phyloP scores from a whole-genome alignment of 352 stramenopile species.

The Phytophthora sansomeana region DNA sequence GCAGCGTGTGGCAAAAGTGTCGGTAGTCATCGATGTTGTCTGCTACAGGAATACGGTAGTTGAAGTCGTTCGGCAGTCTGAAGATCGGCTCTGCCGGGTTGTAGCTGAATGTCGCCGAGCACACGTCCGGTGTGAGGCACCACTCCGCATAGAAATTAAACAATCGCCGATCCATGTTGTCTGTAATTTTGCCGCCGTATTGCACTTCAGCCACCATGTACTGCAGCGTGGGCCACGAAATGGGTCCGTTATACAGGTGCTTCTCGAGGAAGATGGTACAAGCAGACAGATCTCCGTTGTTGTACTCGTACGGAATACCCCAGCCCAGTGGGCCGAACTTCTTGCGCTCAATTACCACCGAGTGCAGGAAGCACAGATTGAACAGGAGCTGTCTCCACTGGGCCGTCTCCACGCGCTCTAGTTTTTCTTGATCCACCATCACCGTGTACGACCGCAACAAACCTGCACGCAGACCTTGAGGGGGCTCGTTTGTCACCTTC shows the following conservation, averaged over 20 bases:
- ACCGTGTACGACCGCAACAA: conserved; percentile 97
- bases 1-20: conserved; percentile 95
- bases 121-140: conserved; percentile 93
- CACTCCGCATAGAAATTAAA: conserved; percentile 99
- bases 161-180: conserved; percentile 97
- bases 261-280: conserved; percentile 99
- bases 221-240: conserved; percentile 98
- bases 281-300: conserved; percentile 97
- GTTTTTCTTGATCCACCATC: conserved; percentile 99
- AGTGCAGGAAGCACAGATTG: conserved; percentile 98
- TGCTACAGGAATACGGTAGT: conserved; percentile 94
- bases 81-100: conserved; percentile 95
- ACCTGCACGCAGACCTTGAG: conserved; percentile 95
- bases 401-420: conserved; percentile 96
- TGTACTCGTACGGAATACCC: conserved; percentile 99
- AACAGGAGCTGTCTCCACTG: conserved; percentile 98
- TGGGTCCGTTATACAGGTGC: conserved; percentile 98
- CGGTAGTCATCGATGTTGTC: conserved; percentile 96
- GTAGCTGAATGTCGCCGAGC: conserved; percentile 92
- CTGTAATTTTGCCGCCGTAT: conserved; percentile 99
- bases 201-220: conserved; percentile 99
- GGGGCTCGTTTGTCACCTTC: conserved; percentile 99
- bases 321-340: conserved; percentile 99
- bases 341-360: conserved; percentile 97
- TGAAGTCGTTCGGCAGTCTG: conserved; percentile 97